A percentile compares a stretch with the other conserved stretches of the same genome.
phyloP scores from a whole-genome alignment of 164 flowering plant species.

The Vitis riparia region DNA sequence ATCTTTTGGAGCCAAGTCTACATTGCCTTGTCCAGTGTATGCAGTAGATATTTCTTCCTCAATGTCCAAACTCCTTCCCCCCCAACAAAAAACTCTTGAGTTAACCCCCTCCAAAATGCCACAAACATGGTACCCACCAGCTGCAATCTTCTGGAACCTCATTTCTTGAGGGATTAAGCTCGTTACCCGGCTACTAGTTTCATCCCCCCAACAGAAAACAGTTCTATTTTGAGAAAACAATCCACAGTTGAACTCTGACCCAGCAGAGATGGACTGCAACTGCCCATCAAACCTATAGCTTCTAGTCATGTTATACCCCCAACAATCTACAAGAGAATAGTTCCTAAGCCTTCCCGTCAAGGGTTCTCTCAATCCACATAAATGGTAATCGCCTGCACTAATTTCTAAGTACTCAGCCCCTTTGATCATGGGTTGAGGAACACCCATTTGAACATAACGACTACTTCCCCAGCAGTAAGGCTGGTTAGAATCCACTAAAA shows the following conservation, averaged over 20 bases:
- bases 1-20: slow-evolving; percentile 58
- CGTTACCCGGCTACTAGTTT: slow-evolving; percentile 65
- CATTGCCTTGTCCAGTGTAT: slow-evolving; percentile 41
- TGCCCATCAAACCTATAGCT: slow-evolving; percentile 58
- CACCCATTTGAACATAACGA: slow-evolving; percentile 72
- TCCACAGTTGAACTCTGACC: slow-evolving; percentile 89
- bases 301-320: slow-evolving; percentile 99
- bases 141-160: slow-evolving; percentile 69
- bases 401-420: slow-evolving; percentile 68
- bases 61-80: slow-evolving; percentile 78
- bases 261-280: slow-evolving; percentile 77
- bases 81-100: slow-evolving; percentile 81
- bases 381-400: slow-evolving; percentile 93
- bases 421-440: slow-evolving; percentile 67
- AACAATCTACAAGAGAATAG: slow-evolving; percentile 76
- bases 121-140: slow-evolving; percentile 97
- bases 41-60: slow-evolving; percentile 44
- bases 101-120: slow-evolving; percentile 59
- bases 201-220: slow-evolving; percentile 93
- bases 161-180: slow-evolving; percentile 47
- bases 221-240: slow-evolving; percentile 66
- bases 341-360: slow-evolving; percentile 37
- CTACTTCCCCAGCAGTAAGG: slow-evolving; percentile 98
- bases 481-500: slow-evolving; percentile 56
- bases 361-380: slow-evolving; percentile 76